These are phyloP conservation scores for Kuraishia cidri DNA, from an alignment of 805 yeast genomes.

Conservation along the genomic window DNA sequence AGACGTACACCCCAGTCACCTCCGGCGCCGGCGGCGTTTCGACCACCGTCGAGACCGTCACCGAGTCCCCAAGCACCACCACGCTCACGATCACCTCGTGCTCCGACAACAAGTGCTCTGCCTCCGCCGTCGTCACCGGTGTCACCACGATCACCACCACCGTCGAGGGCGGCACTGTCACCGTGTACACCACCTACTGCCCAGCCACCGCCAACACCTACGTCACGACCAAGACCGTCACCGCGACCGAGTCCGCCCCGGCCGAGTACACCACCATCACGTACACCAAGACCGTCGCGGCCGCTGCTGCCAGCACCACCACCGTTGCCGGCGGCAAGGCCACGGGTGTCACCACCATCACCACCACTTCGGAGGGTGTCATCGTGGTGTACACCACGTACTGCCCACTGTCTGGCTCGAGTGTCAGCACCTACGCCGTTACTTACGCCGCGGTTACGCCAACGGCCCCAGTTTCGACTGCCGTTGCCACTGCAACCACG, in stretches of 20 bases:
- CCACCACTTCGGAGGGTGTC: neutral
- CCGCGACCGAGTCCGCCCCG: neutral
- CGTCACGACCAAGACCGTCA: neutral
- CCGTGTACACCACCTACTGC: conserved; percentile 27
- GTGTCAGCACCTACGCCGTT: too few species aligned
- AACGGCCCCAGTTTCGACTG: too few species aligned
- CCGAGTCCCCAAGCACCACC: neutral
- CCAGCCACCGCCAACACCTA: conserved; percentile 9
- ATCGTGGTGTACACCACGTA: conserved; percentile 1
- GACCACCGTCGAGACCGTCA: neutral
- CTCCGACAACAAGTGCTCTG: neutral
- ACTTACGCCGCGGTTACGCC: too few species aligned
- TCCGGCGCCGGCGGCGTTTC: too few species aligned
- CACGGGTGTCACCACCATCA: conserved; percentile 1
- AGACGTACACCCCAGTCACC: neutral
- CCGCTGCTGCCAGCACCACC: too few species aligned
- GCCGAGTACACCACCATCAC: too few species aligned
- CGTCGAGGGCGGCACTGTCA: conserved; percentile 18
- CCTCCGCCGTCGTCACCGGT: too few species aligned
- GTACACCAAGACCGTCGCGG: too few species aligned
- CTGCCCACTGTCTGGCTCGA: too few species aligned
- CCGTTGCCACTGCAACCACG: too few species aligned
- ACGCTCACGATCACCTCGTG: conserved; percentile 1
- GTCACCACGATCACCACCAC: conserved; percentile 17
- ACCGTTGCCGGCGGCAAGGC: neutral